Evolutionary conservation across 2,329 filamentous ascomycete genomes (phyloP).

Genomic region (Penicillium brasilianum): DNA sequence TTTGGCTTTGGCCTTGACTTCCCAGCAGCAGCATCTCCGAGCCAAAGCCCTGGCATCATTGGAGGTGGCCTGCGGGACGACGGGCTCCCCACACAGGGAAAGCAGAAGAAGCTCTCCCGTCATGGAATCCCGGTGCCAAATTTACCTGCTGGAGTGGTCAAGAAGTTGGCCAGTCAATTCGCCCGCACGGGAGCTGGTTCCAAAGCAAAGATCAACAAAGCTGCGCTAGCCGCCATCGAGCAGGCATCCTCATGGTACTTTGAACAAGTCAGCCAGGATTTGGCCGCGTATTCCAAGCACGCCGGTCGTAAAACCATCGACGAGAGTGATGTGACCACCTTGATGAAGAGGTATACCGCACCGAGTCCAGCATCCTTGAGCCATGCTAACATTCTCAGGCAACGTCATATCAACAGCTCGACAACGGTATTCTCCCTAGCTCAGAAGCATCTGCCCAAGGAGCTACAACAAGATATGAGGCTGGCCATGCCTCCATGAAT

Average conservation of each 20-base stretch:
- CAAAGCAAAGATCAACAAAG: constrained; percentile 72
- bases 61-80: constrained; percentile 45
- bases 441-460: constrained; percentile 78
- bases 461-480: constrained; percentile 78
- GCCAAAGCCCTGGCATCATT: constrained; percentile 40
- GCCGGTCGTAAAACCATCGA: constrained; percentile 84
- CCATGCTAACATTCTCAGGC: constrained; percentile 60
- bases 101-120: constrained; percentile 66
- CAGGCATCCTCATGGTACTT: constrained; percentile 91
- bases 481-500: constrained; percentile 46
- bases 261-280: constrained; percentile 80
- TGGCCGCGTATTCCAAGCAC: constrained; percentile 79
- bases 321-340: constrained; percentile 77
- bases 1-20: constrained; percentile 41
- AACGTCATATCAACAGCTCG: constrained; percentile 73
- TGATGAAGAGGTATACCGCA: constrained; percentile 74
- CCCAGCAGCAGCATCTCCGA: constrained; percentile 35
- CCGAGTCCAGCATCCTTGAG: background rate
- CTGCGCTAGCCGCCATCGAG: constrained; percentile 74
- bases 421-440: constrained; percentile 86
- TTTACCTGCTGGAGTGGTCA: constrained; percentile 74
- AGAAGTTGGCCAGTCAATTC: constrained; percentile 68
- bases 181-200: constrained; percentile 68
- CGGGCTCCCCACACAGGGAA: constrained; percentile 38
- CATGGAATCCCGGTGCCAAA: constrained; percentile 78